phyloP scores from a whole-genome alignment of 441 rosid species.

The Populus hybrid region DNA sequence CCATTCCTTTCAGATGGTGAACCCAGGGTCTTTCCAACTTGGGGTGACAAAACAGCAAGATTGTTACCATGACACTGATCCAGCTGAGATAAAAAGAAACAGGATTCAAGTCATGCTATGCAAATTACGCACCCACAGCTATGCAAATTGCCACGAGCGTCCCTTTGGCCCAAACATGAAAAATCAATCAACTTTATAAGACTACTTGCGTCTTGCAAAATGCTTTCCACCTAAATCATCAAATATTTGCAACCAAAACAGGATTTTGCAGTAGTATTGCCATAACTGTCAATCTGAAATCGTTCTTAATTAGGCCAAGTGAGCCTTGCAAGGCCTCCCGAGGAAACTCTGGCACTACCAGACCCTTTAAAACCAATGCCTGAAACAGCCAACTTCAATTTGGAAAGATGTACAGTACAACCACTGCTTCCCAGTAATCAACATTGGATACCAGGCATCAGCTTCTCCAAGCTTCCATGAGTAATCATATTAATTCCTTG shows the following conservation, averaged over 20 bases:
- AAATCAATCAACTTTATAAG: constrained; percentile 1
- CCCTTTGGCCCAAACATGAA: constrained; percentile 16
- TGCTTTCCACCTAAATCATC: background rate
- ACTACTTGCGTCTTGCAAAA: background rate
- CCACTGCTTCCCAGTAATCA: background rate
- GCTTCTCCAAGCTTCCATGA: background rate
- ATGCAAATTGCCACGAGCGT: constrained; percentile 2
- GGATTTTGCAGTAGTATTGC: background rate
- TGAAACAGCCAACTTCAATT: constrained; percentile 7
- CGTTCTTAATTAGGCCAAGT: background rate
- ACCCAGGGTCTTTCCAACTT: background rate
- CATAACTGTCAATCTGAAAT: background rate
- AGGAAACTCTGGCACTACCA: background rate
- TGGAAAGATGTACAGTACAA: background rate
- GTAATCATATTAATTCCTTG: background rate
- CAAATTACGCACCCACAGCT: background rate
- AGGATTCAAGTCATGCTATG: background rate
- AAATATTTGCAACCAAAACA: constrained; percentile 9
- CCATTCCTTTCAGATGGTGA: background rate
- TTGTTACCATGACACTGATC: constrained; percentile 6
- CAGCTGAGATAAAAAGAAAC: background rate
- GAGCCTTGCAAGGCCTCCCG: background rate
- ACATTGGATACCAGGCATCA: constrained; percentile 2
- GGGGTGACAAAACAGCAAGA: background rate
- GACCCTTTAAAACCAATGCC: background rate